Evolutionary conservation across 768 basidiomycete species (phyloP), one percentile per base, ranked within the genome.

Genomic region (Auricularia cornea): DNA sequence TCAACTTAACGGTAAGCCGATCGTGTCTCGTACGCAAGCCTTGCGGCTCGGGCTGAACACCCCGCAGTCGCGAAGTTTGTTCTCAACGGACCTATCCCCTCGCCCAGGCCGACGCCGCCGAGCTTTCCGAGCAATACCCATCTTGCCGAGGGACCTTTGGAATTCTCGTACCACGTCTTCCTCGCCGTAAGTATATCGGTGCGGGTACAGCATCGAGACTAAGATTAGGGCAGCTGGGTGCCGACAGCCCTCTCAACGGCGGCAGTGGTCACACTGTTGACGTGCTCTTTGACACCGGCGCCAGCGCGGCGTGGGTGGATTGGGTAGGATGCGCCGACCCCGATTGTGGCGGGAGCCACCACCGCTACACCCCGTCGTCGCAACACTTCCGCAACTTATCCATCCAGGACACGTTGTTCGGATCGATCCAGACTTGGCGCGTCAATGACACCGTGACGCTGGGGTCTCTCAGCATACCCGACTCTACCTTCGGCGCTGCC

Each of bases 391-490:
- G n/a, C 62, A 62, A 57, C 28, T 57, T 26, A 26, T 28, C 54
- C 8, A 57, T 29, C 23, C 18, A 57, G 30, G 54, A 57, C 26
- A 26, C 16, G 5, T 6, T 57, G 26, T 57, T 57, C 54, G 16
- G 16, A 4, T 14, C 12, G 10, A 26, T n/a, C 54, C 26, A 57
- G 26, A 32, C 62, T 8, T 59, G 52, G 62, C 29, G 62, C 14
- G 62, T 62, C 30, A 62, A 62, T 48, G 62, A 62, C 38, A 62
- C 40, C 32, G 52, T 62, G 3, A 32, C 62, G 12, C 56, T 62
- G n/a, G 62, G 62, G 2, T 18, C 23, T n/a, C 29, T 62, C 18
- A 23, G 52, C 18, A 56, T 62, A 30, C 62, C 62, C n/a, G 4
- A 12, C 12, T 31, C 52, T 3, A 62, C 62, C 12, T 62, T 62